Percentiles rank a stretch among this genome's conserved stretches.
Conservation (phyloP, 2,329 filamentous ascomycete species). For the Aspergillaceae sp. region DNA sequence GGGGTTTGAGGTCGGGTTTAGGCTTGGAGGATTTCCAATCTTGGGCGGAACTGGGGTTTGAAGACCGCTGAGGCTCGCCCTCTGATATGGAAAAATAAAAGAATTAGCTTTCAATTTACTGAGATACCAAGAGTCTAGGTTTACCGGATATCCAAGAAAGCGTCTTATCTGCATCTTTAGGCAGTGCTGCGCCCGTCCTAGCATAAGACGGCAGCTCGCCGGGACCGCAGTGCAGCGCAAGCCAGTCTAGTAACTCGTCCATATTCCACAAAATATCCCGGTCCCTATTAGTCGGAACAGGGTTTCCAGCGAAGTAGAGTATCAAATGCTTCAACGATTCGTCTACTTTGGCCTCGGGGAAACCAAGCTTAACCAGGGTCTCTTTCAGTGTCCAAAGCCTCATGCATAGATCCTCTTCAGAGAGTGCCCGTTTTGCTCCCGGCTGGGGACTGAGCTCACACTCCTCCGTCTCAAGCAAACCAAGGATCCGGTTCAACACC, state of each 20-base stretch:
- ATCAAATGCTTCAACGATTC: conserved; percentile 59
- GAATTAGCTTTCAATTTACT: conserved; percentile 18
- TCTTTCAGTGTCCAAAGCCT: conserved; percentile 79
- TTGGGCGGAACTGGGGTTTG: conserved; percentile 16
- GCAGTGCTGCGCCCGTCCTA: conserved; percentile 25
- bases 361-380: conserved; percentile 59
- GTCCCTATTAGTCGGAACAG: conserved; percentile 40
- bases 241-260: conserved; percentile 81
- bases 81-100: conserved; percentile 14
- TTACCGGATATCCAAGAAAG: conserved; percentile 33
- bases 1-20: conserved; percentile 13
- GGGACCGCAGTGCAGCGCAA: conserved; percentile 64
- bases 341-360: conserved; percentile 55
- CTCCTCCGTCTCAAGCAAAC: conserved; percentile 44
- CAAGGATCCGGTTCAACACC: conserved; percentile 66
- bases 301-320: conserved; percentile 56
- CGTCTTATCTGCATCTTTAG: conserved; percentile 22
- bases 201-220: conserved; percentile 68
- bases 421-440: conserved; percentile 32
- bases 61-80: conserved; percentile 20
- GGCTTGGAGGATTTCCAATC: conserved; percentile 18
- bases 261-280: conserved; percentile 69
- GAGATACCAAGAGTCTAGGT: conserved; percentile 5
- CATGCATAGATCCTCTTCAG: conserved; percentile 70
- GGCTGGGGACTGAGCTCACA: conserved; percentile 27